A percentile compares a stretch with the other conserved stretches of the same genome.
phyloP scores from a whole-genome alignment of 176 grass and related monocot genomes.

The Secale cereale region DNA sequence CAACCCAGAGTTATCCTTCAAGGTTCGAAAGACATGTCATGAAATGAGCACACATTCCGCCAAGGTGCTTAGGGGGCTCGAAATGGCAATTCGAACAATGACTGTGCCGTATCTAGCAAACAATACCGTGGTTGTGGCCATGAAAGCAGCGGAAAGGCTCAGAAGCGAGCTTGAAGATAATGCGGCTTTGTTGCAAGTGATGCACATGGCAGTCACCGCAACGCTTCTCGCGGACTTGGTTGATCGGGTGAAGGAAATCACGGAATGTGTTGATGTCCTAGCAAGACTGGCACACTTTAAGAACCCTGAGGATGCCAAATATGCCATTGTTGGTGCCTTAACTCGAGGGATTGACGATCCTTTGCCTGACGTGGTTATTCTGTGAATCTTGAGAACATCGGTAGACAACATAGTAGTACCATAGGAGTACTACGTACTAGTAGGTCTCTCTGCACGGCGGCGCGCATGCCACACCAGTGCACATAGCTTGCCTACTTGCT shows the following conservation, averaged over 20 bases:
- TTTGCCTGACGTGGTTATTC: neutral
- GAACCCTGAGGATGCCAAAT: constrained; percentile 17
- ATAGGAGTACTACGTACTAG: no score
- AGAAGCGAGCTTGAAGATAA: constrained; percentile 15
- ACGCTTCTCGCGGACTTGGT: constrained; percentile 70
- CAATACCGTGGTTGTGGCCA: constrained; percentile 35
- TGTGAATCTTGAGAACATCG: no score
- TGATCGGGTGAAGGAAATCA: constrained; percentile 31
- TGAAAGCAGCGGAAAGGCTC: constrained; percentile 15
- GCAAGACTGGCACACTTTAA: constrained; percentile 52
- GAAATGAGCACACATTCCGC: constrained; percentile 64
- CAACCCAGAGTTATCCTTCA: constrained; percentile 21
- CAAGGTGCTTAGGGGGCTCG: constrained; percentile 52
- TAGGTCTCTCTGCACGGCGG: no score
- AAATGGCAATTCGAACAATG: constrained; percentile 43
- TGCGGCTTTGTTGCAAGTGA: constrained; percentile 25
- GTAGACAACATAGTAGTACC: no score
- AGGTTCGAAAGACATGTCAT: constrained; percentile 42
- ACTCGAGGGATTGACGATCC: neutral
- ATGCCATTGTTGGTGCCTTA: constrained; percentile 16
- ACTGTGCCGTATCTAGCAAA: constrained; percentile 21
- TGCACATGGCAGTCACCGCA: constrained; percentile 54
- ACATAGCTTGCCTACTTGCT: no score
- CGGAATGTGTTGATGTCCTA: constrained; percentile 41
- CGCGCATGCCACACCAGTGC: no score